Evolutionary conservation across 164 flowering plant genomes (phyloP), one percentile per base, ranked within the genome.

Genomic region (Umbilicus rupestris): DNA sequence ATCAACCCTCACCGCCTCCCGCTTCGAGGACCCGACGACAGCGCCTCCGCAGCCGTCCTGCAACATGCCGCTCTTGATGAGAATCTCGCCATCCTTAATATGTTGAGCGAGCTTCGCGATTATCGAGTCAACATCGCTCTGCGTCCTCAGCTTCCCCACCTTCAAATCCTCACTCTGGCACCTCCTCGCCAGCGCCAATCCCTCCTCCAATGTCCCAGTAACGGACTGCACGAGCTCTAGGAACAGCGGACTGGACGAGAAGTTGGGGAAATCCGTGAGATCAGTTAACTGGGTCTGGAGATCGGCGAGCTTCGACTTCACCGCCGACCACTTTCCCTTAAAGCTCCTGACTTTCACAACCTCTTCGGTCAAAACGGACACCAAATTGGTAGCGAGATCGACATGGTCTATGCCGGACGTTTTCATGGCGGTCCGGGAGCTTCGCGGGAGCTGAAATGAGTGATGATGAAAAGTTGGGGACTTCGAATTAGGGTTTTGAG

Each of bases 61-160:
- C 20, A 87, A 77, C 19, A 84, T 80, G 31, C 87, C 88, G 39
- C 88, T 87, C 63, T 69, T 67, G 65, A 83, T 72, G 76, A 88
- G 68, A 44, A 88, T 73, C 33, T 84, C 87, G 19, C 70, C 65
- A 29, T 85, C 88, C 7, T 64, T 70, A 63, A 81, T 35, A 24
- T 76, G 78, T 2, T 77, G 79, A 55, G 80, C 84, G 67, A 86
- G 76, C 29, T 44, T 69, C 1, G 91, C 77, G n/a, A 75, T 63
- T 17, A 81, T 42, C 1, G 83, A 76, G 72, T 83, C 87, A 24
- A 86, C 33, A 50, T 86, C 87, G 67, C 79, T 84, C 74, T 86
- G 91, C n/a, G 91, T 84, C 64, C 68, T 67, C 73, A 86, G 84
- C 78, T 86, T 84, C 11, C 91, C 91, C 5, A 63, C 76, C 10